Conservation (phyloP, 148 eudicot species). For the Nyssa sinensis region DNA sequence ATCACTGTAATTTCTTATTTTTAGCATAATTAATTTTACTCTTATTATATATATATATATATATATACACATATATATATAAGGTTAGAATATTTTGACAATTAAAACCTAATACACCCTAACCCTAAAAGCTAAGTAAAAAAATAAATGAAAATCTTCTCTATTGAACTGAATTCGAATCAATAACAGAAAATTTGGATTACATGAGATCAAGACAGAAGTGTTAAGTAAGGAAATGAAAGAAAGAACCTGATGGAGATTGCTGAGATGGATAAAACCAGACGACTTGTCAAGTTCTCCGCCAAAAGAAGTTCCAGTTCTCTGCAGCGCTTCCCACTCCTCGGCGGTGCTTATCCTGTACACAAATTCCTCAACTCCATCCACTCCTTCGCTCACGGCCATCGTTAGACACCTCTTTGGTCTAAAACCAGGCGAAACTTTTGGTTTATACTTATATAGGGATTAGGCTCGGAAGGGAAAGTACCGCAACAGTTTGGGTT, state of each 20-base stretch:
- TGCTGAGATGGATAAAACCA: conserved; percentile 80
- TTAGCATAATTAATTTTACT: too few relatives aligned
- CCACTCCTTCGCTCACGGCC: conserved; percentile 12
- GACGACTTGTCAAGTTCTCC: conserved; percentile 65
- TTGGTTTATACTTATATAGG: too few relatives aligned
- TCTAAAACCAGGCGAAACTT: too few relatives aligned
- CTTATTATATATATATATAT: too few relatives aligned
- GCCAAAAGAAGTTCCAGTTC: conserved; percentile 45
- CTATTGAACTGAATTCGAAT: not conserved
- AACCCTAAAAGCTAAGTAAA: not conserved
- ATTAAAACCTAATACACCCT: too few relatives aligned
- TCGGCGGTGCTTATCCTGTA: conserved; percentile 72
- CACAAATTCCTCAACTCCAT: conserved; percentile 42
- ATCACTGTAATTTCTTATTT: too few relatives aligned
- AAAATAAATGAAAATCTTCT: not conserved
- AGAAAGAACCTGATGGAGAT: conserved; percentile 58
- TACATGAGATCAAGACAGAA: not conserved
- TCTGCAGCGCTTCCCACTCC: conserved; percentile 78
- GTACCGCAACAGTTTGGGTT: too few relatives aligned
- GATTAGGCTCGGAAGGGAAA: too few relatives aligned
- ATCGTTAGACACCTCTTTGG: too few relatives aligned
- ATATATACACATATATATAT: too few relatives aligned
- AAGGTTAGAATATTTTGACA: too few relatives aligned
- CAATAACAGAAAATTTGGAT: not conserved
- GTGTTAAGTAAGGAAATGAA: not conserved